These are phyloP conservation scores for Solanum megistacrolobum DNA, from an alignment of 257 asterid species.

Conservation along the genomic window DNA sequence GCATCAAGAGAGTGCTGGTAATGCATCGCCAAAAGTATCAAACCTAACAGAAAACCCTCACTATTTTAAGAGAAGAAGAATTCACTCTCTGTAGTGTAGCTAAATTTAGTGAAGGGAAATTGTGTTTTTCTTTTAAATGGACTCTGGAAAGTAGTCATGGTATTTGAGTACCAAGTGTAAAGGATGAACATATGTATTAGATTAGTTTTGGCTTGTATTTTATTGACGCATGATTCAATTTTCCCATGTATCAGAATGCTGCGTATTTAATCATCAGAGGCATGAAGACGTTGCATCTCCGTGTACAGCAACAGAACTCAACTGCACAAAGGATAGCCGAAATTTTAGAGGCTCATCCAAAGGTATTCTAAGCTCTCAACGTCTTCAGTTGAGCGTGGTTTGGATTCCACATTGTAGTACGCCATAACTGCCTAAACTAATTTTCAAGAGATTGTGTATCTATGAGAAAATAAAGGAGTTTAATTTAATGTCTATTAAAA, in stretches of 20 bases:
- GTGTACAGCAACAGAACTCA: conserved; percentile 91
- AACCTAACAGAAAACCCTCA: not conserved
- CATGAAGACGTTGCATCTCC: conserved; percentile 98
- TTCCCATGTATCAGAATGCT: conserved; percentile 52
- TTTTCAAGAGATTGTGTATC: not conserved
- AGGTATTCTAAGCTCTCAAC: conserved; percentile 31
- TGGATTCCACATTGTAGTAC: not conserved
- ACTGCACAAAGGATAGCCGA: conserved; percentile 96
- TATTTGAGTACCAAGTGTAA: not conserved
- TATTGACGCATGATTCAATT: not conserved
- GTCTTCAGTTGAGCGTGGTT: not conserved
- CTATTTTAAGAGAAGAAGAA: not conserved
- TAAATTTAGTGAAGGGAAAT: not conserved
- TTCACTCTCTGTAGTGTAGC: not conserved
- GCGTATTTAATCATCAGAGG: conserved; percentile 89
- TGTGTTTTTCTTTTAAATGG: not conserved
- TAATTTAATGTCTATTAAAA: not conserved
- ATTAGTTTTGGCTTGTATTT: not conserved
- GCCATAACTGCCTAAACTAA: not conserved
- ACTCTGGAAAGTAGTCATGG: not conserved
- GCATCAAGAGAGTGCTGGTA: not conserved
- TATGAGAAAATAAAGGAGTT: not conserved
- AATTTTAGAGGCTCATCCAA: conserved; percentile 98
- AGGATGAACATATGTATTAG: not conserved
- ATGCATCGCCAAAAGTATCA: not conserved